Evolutionary conservation across 2,329 filamentous ascomycete genomes (phyloP).

Genomic region (Neocatenulostroma microsporum): DNA sequence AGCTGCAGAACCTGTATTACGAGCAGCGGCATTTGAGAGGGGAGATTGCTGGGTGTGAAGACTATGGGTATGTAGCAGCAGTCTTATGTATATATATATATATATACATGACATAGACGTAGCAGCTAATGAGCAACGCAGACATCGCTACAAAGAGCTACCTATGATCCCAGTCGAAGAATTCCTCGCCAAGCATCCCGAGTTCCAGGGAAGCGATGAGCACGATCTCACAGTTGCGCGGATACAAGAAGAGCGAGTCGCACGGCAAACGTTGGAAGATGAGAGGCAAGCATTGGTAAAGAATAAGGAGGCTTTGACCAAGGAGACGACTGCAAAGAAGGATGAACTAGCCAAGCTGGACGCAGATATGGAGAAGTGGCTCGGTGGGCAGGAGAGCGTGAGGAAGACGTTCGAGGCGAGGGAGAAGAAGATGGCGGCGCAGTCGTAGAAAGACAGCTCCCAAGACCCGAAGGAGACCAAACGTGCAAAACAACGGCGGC

Average conservation of each 20-base stretch:
- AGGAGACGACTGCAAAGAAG: conserved; percentile 84
- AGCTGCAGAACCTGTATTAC: conserved; percentile 93
- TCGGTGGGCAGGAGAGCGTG: conserved; percentile 21
- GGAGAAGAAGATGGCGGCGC: conserved; percentile 16
- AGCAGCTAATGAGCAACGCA: too few relatives aligned
- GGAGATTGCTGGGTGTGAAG: conserved; percentile 84
- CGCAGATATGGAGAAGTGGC: conserved; percentile 64
- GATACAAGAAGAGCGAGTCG: conserved; percentile 81
- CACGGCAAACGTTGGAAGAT: conserved; percentile 78
- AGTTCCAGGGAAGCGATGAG: conserved; percentile 63
- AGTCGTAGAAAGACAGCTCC: too few relatives aligned
- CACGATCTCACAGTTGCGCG: conserved; percentile 80
- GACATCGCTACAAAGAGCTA: conserved; percentile 79
- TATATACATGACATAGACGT: too few relatives aligned
- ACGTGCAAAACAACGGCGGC: too few relatives aligned
- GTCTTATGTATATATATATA: too few relatives aligned
- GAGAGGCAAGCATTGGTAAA: conserved; percentile 58
- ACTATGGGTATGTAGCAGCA: conserved; percentile 69
- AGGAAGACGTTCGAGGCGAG: conserved; percentile 23
- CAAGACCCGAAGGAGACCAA: too few relatives aligned
- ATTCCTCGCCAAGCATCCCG: conserved; percentile 68
- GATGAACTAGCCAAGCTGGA: conserved; percentile 88
- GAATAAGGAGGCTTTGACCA: conserved; percentile 60
- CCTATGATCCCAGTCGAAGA: conserved; percentile 77
- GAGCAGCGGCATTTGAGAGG: conserved; percentile 85